phyloP scores from a whole-genome alignment of 2,329 filamentous ascomycete species.

The Fusarium avenaceum region DNA sequence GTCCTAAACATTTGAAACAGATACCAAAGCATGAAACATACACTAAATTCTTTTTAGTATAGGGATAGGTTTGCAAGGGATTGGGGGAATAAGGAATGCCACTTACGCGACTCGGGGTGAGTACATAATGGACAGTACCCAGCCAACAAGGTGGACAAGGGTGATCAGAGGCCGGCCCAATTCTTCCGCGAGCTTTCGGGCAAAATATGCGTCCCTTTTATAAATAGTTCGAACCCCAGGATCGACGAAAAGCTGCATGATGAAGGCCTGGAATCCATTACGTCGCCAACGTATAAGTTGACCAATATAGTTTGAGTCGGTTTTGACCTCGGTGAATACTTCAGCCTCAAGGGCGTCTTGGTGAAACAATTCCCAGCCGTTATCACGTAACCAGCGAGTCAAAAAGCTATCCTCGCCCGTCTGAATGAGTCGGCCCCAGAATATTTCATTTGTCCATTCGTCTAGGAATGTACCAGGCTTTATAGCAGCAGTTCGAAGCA shows the following conservation, averaged over 20 bases:
- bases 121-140: background rate
- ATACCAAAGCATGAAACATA: background rate
- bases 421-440: background rate
- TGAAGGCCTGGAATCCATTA: background rate
- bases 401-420: too few relatives aligned
- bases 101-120: background rate
- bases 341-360: background rate
- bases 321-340: background rate
- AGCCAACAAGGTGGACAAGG: background rate
- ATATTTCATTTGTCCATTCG: background rate
- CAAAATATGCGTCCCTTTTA: background rate
- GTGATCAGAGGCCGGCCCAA: background rate
- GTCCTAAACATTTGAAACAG: background rate
- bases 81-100: background rate
- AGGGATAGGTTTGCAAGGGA: background rate
- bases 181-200: background rate
- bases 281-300: background rate
- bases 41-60: background rate
- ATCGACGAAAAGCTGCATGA: background rate
- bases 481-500: background rate
- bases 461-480: background rate
- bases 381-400: background rate
- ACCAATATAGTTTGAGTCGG: background rate
- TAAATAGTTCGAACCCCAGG: background rate
- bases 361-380: background rate